phyloP scores from a whole-genome alignment of 495 filamentous ascomycete genomes.

The Parachaetomium inaequale region DNA sequence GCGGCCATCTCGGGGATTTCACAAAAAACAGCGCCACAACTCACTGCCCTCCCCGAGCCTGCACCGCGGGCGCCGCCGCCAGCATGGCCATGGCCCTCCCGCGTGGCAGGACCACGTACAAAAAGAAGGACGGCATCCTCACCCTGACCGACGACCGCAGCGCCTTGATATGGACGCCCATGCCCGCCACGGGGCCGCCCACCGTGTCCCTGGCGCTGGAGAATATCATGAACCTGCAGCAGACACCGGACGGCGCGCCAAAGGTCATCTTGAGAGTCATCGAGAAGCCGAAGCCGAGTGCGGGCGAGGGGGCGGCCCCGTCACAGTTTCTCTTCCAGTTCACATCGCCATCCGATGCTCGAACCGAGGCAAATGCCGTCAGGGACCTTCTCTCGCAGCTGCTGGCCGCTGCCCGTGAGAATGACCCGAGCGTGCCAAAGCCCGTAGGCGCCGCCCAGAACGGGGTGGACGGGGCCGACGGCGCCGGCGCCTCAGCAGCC shows the following conservation, averaged over 20 bases:
- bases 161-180: slow-evolving; percentile 76
- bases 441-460: slow-evolving; percentile 39
- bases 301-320: slow-evolving; percentile 54
- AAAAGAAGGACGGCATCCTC: slow-evolving; percentile 92
- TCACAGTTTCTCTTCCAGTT: slow-evolving; percentile 73
- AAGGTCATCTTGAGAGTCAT: slow-evolving; percentile 93
- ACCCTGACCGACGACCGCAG: slow-evolving; percentile 64
- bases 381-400: slow-evolving; percentile 74
- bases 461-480: slow-evolving; percentile 22
- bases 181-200: slow-evolving; percentile 51
- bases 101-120: slow-evolving; percentile 74
- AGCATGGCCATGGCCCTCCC: slow-evolving; percentile 43
- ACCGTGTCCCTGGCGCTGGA: slow-evolving; percentile 65
- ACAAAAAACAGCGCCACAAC: not conserved
- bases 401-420: slow-evolving; percentile 65
- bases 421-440: slow-evolving; percentile 43
- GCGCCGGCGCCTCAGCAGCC: slow-evolving; percentile 40
- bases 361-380: slow-evolving; percentile 77
- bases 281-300: slow-evolving; percentile 55
- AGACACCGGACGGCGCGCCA: slow-evolving; percentile 73
- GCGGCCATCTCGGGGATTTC: not conserved
- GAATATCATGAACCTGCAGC: slow-evolving; percentile 86
- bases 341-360: slow-evolving; percentile 69
- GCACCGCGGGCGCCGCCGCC: slow-evolving; percentile 13
- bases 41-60: not conserved